A percentile compares a stretch with the other conserved stretches of the same genome.
phyloP scores from a whole-genome alignment of 441 rosid species.

The Monsonia emarginata region DNA sequence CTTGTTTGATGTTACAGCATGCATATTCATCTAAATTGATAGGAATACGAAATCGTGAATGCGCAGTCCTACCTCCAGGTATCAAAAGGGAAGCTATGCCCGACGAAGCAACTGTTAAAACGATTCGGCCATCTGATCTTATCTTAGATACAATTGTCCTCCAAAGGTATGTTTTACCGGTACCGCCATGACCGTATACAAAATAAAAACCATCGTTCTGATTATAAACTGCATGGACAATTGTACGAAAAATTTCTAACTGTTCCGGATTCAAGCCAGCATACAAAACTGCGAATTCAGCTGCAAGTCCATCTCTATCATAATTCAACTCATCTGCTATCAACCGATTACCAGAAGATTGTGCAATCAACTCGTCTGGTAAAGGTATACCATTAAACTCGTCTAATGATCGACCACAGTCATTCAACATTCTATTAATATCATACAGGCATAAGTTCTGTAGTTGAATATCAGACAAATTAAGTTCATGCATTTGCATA shows the following conservation, averaged over 20 bases:
- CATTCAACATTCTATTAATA: background rate
- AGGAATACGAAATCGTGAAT: background rate
- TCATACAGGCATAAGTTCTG: background rate
- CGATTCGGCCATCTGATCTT: background rate
- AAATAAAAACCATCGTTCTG: background rate
- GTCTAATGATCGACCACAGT: background rate
- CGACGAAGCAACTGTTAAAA: background rate
- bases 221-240: background rate
- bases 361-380: background rate
- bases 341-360: background rate
- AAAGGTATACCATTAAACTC: background rate
- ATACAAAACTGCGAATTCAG: background rate
- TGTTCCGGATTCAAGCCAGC: background rate
- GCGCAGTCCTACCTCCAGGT: background rate
- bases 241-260: background rate
- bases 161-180: background rate
- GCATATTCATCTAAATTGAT: background rate
- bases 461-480: background rate
- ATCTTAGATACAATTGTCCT: background rate
- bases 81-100: background rate
- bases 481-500: background rate
- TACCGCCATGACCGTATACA: constrained; percentile 2
- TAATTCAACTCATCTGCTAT: background rate
- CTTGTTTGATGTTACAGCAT: background rate
- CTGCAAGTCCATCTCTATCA: background rate